These are phyloP conservation scores for Neoascochyta sp. DNA, from an alignment of 2,329 filamentous ascomycete species.

Conservation along the genomic window DNA sequence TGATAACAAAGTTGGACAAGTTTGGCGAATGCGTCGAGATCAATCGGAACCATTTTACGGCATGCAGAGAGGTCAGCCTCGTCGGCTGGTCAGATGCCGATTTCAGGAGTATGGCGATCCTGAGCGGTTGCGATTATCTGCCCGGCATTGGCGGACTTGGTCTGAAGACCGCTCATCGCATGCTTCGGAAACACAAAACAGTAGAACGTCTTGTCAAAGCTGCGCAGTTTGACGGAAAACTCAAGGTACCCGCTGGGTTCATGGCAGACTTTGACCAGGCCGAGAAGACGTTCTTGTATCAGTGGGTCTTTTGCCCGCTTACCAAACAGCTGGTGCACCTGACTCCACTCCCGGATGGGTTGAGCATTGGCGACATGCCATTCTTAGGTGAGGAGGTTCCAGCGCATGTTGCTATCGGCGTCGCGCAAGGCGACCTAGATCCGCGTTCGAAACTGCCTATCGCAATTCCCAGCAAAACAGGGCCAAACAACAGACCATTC, in stretches of 20 bases:
- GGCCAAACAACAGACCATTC: constrained; percentile 34
- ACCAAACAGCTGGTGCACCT: constrained; percentile 69
- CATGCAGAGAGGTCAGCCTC: constrained; percentile 81
- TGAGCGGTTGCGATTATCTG: constrained; percentile 97
- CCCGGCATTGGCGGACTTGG: constrained; percentile 79
- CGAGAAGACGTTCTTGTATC: constrained; percentile 88
- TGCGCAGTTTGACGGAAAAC: constrained; percentile 85
- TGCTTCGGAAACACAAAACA: constrained; percentile 85
- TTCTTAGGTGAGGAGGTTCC: constrained; percentile 77
- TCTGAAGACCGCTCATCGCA: constrained; percentile 86
- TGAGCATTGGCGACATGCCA: constrained; percentile 67
- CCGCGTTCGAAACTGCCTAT: constrained; percentile 79
- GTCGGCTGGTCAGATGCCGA: constrained; percentile 89
- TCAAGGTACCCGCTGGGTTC: constrained; percentile 75
- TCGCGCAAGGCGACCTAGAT: constrained; percentile 79
- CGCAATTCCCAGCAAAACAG: constrained; percentile 28
- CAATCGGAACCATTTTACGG: constrained; percentile 81
- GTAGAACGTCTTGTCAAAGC: constrained; percentile 78
- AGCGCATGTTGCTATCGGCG: constrained; percentile 63
- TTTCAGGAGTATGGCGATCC: constrained; percentile 91
- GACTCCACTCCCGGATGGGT: constrained; percentile 60
- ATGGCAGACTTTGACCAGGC: constrained; percentile 77
- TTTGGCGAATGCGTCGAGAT: constrained; percentile 92
- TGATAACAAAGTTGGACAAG: constrained; percentile 91
- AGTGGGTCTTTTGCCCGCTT: constrained; percentile 86